phyloP scores from a whole-genome alignment of 371 early-diverging fungal genomes.

The Umbelopsis sp. region DNA sequence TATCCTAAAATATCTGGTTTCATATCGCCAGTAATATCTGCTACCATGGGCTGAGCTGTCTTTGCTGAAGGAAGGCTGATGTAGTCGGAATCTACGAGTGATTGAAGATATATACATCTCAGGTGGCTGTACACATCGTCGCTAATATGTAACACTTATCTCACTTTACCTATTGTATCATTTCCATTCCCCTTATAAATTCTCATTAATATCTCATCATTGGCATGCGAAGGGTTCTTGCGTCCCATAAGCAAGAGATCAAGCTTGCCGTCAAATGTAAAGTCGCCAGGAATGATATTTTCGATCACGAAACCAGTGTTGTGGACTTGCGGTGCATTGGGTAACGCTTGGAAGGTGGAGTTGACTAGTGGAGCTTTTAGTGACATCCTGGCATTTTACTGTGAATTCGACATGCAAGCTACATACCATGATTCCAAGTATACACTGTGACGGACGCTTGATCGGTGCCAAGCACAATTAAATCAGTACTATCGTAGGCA shows the following conservation, averaged over 20 bases:
- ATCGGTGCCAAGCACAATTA: conserved; percentile 70
- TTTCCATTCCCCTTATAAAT: conserved; percentile 74
- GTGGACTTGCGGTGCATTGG: conserved; percentile 31
- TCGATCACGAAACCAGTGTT: conserved; percentile 58
- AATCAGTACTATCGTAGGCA: conserved; percentile 63
- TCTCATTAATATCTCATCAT: conserved; percentile 64
- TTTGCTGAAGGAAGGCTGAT: conserved; percentile 59
- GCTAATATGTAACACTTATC: neutral
- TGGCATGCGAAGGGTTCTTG: conserved; percentile 32
- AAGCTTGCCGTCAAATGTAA: conserved; percentile 82
- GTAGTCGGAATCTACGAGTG: conserved; percentile 38
- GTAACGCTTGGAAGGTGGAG: conserved; percentile 29
- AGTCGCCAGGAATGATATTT: conserved; percentile 84
- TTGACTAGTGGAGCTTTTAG: conserved; percentile 25
- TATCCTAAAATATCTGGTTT: conserved; percentile 81
- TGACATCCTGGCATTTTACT: neutral
- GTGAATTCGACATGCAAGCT: neutral
- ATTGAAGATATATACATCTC: too few relatives aligned
- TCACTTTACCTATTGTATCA: conserved; percentile 60
- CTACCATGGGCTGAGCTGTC: conserved; percentile 73
- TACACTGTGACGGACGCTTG: conserved; percentile 68
- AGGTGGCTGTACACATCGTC: neutral
- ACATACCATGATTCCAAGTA: conserved; percentile 67
- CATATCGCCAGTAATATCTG: conserved; percentile 84
- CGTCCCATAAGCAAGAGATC: conserved; percentile 82